Conservation (phyloP, 2,329 filamentous ascomycete species). For the Xylaria sp. region DNA sequence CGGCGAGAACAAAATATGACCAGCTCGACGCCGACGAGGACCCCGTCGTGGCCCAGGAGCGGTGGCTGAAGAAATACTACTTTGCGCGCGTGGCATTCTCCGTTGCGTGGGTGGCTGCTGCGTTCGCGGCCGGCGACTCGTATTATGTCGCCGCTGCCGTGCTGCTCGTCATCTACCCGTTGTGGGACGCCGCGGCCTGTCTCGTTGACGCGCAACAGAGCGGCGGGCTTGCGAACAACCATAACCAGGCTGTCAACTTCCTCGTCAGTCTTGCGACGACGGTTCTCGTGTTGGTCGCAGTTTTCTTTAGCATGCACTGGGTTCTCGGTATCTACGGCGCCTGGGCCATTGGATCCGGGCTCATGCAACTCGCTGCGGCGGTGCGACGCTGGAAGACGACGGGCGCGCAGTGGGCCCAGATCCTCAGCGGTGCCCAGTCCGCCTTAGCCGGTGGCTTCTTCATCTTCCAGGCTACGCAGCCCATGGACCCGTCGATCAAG, state of each 20-base stretch:
- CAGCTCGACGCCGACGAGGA: constrained; percentile 22
- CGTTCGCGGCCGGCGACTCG: constrained; percentile 23
- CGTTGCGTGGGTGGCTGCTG: constrained; percentile 22
- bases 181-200: constrained; percentile 29
- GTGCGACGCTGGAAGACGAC: constrained; percentile 25
- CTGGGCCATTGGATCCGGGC: constrained; percentile 28
- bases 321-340: constrained; percentile 30
- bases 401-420: constrained; percentile 27
- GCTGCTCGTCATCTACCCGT: constrained; percentile 29
- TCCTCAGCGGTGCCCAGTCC: constrained; percentile 28
- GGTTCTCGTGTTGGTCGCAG: constrained; percentile 16
- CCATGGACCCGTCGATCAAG: constrained; percentile 24
- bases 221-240: constrained; percentile 25
- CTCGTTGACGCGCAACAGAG: constrained; percentile 28
- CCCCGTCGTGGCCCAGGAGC: constrained; percentile 19
- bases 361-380: constrained; percentile 27
- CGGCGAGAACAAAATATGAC: constrained; percentile 20
- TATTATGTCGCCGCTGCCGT: constrained; percentile 21
- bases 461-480: constrained; percentile 27
- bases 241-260: constrained; percentile 26
- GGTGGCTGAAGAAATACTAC: constrained; percentile 33
- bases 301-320: constrained; percentile 28
- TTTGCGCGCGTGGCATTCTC: constrained; percentile 27
- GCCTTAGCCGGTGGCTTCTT: constrained; percentile 27
- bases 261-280: constrained; percentile 25